phyloP scores from a whole-genome alignment of 2,329 filamentous ascomycete species.

The Capronia coronata region DNA sequence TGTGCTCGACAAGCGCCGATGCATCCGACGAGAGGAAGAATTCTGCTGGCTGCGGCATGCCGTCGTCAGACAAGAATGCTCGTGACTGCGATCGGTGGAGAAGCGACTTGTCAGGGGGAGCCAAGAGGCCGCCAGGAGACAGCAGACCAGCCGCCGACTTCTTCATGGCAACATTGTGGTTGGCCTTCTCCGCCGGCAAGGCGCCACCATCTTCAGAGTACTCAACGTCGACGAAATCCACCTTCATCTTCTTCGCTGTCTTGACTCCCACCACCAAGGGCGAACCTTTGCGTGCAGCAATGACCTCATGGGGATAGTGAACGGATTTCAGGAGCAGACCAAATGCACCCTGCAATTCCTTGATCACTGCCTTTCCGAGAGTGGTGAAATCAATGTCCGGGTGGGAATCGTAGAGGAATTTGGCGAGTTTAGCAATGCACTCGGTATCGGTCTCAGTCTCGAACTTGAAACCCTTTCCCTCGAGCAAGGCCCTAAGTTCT shows the following conservation, averaged over 20 bases:
- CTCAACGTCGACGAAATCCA: slow-evolving; percentile 98
- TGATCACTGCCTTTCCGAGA: slow-evolving; percentile 93
- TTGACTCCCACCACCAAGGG: slow-evolving; percentile 95
- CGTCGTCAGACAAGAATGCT: slow-evolving; percentile 97
- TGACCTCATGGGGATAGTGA: slow-evolving; percentile 95
- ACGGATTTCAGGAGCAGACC: slow-evolving; percentile 97
- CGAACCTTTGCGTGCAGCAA: slow-evolving; percentile 96
- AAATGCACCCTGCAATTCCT: slow-evolving; percentile 96
- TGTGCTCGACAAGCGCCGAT: slow-evolving; percentile 97
- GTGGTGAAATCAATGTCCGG: slow-evolving; percentile 92
- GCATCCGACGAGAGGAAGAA: slow-evolving; percentile 99
- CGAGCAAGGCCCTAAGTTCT: slow-evolving; percentile 88
- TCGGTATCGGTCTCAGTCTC: slow-evolving; percentile 99
- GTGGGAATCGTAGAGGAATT: slow-evolving; percentile 95
- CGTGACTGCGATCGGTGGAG: slow-evolving; percentile 97
- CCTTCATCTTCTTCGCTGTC: slow-evolving; percentile 99
- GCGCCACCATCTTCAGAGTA: slow-evolving; percentile 78
- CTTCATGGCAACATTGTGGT: slow-evolving; percentile 94
- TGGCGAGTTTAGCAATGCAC: slow-evolving; percentile 97
- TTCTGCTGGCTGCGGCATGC: slow-evolving; percentile 93
- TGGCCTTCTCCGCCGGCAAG: slow-evolving; percentile 86
- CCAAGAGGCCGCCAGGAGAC: slow-evolving; percentile 59
- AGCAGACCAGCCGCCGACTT: slow-evolving; percentile 70
- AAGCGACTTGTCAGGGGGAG: slow-evolving; percentile 92
- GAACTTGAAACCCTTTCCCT: slow-evolving; percentile 93